phyloP scores from a whole-genome alignment of 306 rosid genomes.

The Fagus sylvatica region DNA sequence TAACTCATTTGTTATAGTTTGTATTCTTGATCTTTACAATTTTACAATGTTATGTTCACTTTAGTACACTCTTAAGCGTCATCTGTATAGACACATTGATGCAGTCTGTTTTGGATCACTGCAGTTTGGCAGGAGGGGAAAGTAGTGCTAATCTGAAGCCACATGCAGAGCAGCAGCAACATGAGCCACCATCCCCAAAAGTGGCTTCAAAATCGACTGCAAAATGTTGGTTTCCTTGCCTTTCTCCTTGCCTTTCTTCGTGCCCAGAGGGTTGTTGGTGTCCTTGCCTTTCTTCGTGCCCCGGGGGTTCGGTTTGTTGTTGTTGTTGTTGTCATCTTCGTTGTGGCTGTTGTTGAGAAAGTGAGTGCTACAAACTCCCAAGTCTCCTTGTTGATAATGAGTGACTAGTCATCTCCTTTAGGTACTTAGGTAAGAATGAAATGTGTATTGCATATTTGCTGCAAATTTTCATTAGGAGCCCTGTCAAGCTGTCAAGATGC shows the following conservation, averaged over 20 bases:
- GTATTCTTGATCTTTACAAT: not conserved
- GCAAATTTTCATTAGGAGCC: not conserved
- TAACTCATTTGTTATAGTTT: not conserved
- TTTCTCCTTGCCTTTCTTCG: conserved; percentile 37
- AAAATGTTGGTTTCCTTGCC: conserved; percentile 31
- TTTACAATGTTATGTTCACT: not conserved
- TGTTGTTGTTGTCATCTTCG: conserved; percentile 1
- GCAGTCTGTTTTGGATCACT: conserved; percentile 27
- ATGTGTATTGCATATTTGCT: conserved; percentile 19
- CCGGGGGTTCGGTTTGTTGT: too few relatives aligned
- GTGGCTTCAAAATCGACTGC: conserved; percentile 9
- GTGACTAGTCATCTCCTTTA: conserved; percentile 4
- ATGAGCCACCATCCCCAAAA: conserved; percentile 15
- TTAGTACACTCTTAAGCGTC: not conserved
- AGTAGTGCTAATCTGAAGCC: conserved; percentile 16
- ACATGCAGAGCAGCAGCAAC: conserved; percentile 15
- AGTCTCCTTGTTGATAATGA: conserved; percentile 14
- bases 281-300: too few relatives aligned
- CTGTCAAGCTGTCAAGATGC: not conserved
- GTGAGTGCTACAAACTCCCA: conserved; percentile 26
- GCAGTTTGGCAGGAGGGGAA: conserved; percentile 48
- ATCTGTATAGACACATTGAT: conserved; percentile 17
- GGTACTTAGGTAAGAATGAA: conserved; percentile 29
- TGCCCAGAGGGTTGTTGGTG: conserved; percentile 25
- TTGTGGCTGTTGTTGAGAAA: conserved; percentile 29